Evolutionary conservation across 805 yeast genomes (phyloP), one percentile per base, ranked within the genome.

Genomic region (Barnettozyma californica): DNA sequence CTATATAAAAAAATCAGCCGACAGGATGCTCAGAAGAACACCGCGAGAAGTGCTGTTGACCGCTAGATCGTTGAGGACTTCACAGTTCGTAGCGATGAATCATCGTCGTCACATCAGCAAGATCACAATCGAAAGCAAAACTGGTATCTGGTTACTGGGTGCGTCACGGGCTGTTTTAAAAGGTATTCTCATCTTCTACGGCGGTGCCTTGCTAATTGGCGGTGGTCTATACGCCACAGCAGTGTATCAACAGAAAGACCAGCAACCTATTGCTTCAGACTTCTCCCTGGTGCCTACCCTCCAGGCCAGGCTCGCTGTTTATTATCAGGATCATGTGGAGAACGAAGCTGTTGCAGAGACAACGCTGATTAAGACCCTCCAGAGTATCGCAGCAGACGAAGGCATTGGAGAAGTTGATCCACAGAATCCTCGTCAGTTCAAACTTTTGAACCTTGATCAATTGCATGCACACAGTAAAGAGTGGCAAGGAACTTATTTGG

Each of bases 311-410:
- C 53, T 64, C 7, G 76, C 74, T 21, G 55, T 73, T 5, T 71
- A 67, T 36, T 63, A 68, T 41, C 77, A 73, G 46, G 62, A 65
- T 41, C 57, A 69, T 6, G 61, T 57, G 18, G 58, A 64, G 29
- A 62, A 70, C 41, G 65, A 62, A 9, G 47, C 50, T 6, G 51
- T 51, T 14, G 76, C 76, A 0, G 67, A 70, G 53, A 51, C 56
- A 16, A 60, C 64, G 18, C 66, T 72, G 43, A 57, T 57, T 10
- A 60, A 57, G 5, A 54, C 68, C 21, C 48, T 74, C 25, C 60
- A 66, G 45, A 44, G 40, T 9, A 48, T 71, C 19, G 69, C 70
- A 4, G 54, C 54, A 35, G 63, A 57, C 1, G 63, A 67, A 46
- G 67, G 69, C 4, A 58, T 57, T 16, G 54, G 57, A 18, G 57